A percentile compares a stretch with the other conserved stretches of the same genome.
Evolutionary conservation across 768 basidiomycete genomes (phyloP).

Genomic region (Lentinus brumalis): DNA sequence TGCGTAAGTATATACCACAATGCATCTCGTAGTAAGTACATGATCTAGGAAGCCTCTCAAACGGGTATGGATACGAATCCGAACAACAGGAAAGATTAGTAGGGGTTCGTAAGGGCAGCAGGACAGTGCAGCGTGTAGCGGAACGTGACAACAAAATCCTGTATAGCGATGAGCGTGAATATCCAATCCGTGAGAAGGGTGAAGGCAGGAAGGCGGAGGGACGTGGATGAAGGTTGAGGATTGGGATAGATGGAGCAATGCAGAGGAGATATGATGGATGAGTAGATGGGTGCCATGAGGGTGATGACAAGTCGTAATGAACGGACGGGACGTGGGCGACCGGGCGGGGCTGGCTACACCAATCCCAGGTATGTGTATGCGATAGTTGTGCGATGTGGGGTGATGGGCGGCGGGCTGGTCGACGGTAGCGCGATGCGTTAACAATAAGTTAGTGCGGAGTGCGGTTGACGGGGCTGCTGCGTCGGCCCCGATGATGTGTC

Average conservation of each 20-base stretch:
- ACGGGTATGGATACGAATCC: conserved; percentile 13
- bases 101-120: conserved; percentile 9
- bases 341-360: conserved; percentile 15
- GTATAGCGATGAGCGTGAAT: neutral
- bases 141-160: neutral
- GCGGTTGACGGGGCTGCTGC: conserved; percentile 18
- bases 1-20: conserved; percentile 13
- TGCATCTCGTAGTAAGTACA: conserved; percentile 13
- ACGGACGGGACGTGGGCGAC: conserved; percentile 32
- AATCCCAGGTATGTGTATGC: conserved; percentile 17
- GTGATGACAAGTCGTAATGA: conserved; percentile 23
- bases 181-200: conserved; percentile 10
- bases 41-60: conserved; percentile 8
- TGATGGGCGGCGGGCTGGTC: neutral
- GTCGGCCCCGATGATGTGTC: conserved; percentile 15
- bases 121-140: neutral
- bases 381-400: neutral
- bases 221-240: neutral
- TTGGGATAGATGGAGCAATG: conserved; percentile 9
- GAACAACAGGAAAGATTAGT: conserved; percentile 5
- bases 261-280: neutral
- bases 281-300: neutral
- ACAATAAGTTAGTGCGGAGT: conserved; percentile 19
- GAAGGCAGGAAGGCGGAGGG: neutral
- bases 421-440: neutral